These are phyloP conservation scores for Hyphodiscus sp. DNA, from an alignment of 2,329 filamentous ascomycete species.

Conservation along the genomic window DNA sequence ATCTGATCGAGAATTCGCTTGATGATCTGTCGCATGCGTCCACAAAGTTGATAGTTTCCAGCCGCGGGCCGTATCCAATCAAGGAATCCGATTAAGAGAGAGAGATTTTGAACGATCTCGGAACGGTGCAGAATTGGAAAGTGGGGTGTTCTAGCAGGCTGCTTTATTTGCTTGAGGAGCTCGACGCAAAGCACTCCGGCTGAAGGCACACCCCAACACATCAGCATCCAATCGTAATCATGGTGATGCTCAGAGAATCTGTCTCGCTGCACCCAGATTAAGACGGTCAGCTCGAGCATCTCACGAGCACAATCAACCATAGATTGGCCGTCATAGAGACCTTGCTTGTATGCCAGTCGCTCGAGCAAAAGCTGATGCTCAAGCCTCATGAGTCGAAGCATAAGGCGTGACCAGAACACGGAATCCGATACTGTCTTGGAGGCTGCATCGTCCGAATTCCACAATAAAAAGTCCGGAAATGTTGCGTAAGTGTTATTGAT, in stretches of 20 bases:
- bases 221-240: slow-evolving; percentile 43
- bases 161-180: slow-evolving; percentile 37
- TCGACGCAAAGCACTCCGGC: slow-evolving; percentile 46
- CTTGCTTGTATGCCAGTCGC: slow-evolving; percentile 44
- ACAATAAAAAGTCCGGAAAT: slow-evolving; percentile 29
- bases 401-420: slow-evolving; percentile 40
- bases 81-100: slow-evolving; percentile 44
- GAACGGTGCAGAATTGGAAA: slow-evolving; percentile 38
- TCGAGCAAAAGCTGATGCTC: slow-evolving; percentile 55
- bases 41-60: slow-evolving; percentile 43
- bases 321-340: slow-evolving; percentile 34
- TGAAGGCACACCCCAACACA: slow-evolving; percentile 44
- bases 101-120: slow-evolving; percentile 45
- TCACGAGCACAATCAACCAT: slow-evolving; percentile 39
- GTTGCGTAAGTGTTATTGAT: slow-evolving; percentile 33
- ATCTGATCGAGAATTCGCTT: slow-evolving; percentile 44
- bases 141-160: slow-evolving; percentile 25
- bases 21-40: slow-evolving; percentile 41
- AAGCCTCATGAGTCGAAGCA: slow-evolving; percentile 42
- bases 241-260: slow-evolving; percentile 35
- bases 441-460: slow-evolving; percentile 35
- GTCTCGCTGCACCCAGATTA: slow-evolving; percentile 45
- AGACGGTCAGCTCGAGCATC: slow-evolving; percentile 40
- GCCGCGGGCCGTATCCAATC: slow-evolving; percentile 44
- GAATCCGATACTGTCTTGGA: slow-evolving; percentile 31